Percentiles rank a stretch among this genome's conserved stretches.
phyloP scores from a whole-genome alignment of 1,139 yeast genomes.

The Tardiomyces depauwii region DNA sequence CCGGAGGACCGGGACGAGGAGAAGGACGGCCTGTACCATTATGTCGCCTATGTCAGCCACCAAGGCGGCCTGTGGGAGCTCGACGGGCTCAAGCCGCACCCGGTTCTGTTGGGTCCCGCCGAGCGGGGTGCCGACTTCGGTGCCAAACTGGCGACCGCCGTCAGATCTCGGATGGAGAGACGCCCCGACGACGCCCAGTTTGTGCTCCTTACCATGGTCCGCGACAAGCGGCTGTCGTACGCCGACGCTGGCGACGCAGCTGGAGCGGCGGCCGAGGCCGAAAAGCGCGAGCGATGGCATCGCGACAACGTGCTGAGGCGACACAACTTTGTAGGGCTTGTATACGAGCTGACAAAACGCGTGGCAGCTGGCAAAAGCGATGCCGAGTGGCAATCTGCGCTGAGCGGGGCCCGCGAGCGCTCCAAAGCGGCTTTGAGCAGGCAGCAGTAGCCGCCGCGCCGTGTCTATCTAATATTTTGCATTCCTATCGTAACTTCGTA shows the following conservation, averaged over 20 bases:
- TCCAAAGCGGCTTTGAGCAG: background rate
- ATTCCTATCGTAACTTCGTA: no score
- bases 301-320: slow-evolving; percentile 37
- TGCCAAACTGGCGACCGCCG: slow-evolving; percentile 24
- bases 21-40: slow-evolving; percentile 51
- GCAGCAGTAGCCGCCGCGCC: background rate
- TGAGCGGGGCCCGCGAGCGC: background rate
- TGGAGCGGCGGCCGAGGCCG: slow-evolving; percentile 24
- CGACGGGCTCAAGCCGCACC: slow-evolving; percentile 53
- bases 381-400: slow-evolving; percentile 32
- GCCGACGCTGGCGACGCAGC: slow-evolving; percentile 31
- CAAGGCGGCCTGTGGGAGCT: slow-evolving; percentile 48
- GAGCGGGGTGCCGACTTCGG: slow-evolving; percentile 32
- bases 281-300: slow-evolving; percentile 30
- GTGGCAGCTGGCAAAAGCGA: slow-evolving; percentile 29
- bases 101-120: slow-evolving; percentile 43
- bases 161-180: slow-evolving; percentile 22
- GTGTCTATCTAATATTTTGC: no score
- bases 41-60: slow-evolving; percentile 41
- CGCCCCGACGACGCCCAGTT: slow-evolving; percentile 24
- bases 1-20: slow-evolving; percentile 27
- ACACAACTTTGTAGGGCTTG: slow-evolving; percentile 45
- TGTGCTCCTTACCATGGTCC: background rate
- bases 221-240: slow-evolving; percentile 1
- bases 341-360: slow-evolving; percentile 36